phyloP scores from a whole-genome alignment of 2,329 filamentous ascomycete species.

The Diplodia sapinea region DNA sequence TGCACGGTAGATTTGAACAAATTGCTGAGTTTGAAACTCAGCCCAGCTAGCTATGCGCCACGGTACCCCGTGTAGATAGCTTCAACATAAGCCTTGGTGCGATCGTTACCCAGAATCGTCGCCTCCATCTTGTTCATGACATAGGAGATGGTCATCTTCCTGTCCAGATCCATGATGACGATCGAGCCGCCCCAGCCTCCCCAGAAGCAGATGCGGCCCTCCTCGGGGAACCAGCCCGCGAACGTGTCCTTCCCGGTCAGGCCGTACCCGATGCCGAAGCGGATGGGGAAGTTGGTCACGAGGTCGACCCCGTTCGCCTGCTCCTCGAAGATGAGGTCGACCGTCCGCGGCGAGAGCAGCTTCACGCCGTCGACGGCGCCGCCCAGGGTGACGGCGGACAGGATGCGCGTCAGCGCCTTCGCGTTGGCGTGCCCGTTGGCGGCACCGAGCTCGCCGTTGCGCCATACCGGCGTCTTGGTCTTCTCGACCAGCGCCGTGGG shows the following conservation, averaged over 20 bases:
- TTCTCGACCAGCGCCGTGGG: background rate
- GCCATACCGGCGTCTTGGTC: conserved; percentile 9
- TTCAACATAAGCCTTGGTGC: background rate
- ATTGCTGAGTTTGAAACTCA: background rate
- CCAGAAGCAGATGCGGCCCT: conserved; percentile 32
- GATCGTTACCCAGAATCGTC: background rate
- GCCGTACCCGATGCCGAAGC: background rate
- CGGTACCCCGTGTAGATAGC: background rate
- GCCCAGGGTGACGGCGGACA: conserved; percentile 47
- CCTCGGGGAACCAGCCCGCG: background rate
- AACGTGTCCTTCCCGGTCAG: background rate
- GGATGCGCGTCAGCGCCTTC: conserved; percentile 50
- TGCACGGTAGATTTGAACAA: too few relatives aligned
- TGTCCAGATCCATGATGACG: conserved; percentile 35
- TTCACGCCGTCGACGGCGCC: conserved; percentile 44
- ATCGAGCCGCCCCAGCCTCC: conserved; percentile 36
- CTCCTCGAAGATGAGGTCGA: conserved; percentile 1
- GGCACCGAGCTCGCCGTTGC: background rate
- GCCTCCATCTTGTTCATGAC: conserved; percentile 36
- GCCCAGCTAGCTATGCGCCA: background rate
- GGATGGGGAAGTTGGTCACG: background rate
- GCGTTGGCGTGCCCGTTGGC: conserved; percentile 46
- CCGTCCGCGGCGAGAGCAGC: conserved; percentile 43
- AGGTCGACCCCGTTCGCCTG: background rate
- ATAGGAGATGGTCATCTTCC: conserved; percentile 35